Conservation (phyloP, 2,329 filamentous ascomycete genomes). For the Ilyonectria robusta region DNA sequence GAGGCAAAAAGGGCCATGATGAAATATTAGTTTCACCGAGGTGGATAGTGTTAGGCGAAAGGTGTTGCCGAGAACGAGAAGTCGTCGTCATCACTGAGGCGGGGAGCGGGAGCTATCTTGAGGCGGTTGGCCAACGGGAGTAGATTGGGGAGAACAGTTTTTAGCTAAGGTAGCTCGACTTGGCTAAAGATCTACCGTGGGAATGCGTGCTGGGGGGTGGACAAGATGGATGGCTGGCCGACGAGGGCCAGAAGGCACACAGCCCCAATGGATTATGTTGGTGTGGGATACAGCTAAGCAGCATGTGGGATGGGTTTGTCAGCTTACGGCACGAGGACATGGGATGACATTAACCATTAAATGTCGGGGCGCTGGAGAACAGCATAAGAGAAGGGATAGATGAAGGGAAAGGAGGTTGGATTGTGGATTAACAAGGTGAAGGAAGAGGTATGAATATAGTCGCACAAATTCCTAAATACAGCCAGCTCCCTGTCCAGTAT, state of each 20-base stretch:
- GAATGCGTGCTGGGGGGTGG: not conserved
- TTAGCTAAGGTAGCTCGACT: not conserved
- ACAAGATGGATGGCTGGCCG: not conserved
- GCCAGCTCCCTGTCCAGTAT: not conserved
- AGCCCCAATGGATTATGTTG: conserved; percentile 11
- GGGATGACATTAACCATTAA: not conserved
- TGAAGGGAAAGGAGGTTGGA: not conserved
- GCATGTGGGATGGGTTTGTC: conserved; percentile 16
- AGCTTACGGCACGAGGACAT: conserved; percentile 18
- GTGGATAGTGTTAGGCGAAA: not conserved
- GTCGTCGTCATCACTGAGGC: conserved; percentile 11
- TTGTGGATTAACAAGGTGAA: not conserved
- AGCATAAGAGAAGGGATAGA: not conserved
- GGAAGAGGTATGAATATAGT: not conserved
- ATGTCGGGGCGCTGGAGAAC: not conserved
- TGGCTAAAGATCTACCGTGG: conserved; percentile 5
- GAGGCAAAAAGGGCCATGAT: not conserved
- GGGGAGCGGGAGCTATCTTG: not conserved
- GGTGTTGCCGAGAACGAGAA: not conserved
- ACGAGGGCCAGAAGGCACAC: conserved; percentile 11
- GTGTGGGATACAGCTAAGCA: conserved; percentile 1
- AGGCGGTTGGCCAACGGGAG: conserved; percentile 8
- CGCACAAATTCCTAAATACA: not conserved
- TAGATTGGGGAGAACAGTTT: not conserved
- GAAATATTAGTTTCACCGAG: not conserved